A percentile compares a stretch with the other conserved stretches of the same genome.
Evolutionary conservation across 2,329 filamentous ascomycete genomes (phyloP).

Genomic region (Myotisia sp.): DNA sequence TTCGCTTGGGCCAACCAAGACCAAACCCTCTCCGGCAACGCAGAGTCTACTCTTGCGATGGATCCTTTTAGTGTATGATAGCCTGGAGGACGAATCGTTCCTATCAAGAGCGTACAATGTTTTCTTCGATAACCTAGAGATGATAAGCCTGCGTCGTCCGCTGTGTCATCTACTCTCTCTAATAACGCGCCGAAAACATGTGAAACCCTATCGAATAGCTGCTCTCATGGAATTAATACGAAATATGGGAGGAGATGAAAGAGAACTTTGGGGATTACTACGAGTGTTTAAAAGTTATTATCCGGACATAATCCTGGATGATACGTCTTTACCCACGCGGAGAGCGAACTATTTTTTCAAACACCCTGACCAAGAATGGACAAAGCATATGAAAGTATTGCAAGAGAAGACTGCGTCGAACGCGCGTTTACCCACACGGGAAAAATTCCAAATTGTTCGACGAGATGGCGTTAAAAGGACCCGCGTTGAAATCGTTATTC

Average conservation of each 20-base stretch:
- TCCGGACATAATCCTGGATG: conserved; percentile 70
- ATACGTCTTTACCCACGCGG: conserved; percentile 36
- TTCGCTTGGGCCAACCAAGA: conserved; percentile 60
- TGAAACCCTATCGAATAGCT: conserved; percentile 72
- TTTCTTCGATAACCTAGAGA: conserved; percentile 69
- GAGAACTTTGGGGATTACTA: conserved; percentile 56
- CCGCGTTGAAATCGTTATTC: conserved; percentile 42
- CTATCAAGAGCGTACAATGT: conserved; percentile 59
- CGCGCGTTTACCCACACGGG: conserved; percentile 29
- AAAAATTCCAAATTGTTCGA: conserved; percentile 50
- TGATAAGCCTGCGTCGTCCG: conserved; percentile 54
- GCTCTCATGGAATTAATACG: conserved; percentile 43
- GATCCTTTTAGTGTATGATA: conserved; percentile 62
- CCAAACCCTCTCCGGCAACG: conserved; percentile 56
- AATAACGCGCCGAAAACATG: conserved; percentile 67
- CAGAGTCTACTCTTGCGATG: conserved; percentile 62
- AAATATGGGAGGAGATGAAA: conserved; percentile 50
- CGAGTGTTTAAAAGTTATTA: conserved; percentile 85
- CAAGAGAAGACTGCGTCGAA: conserved; percentile 37
- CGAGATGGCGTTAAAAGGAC: conserved; percentile 37
- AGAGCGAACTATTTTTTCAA: conserved; percentile 28
- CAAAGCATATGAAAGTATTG: conserved; percentile 50
- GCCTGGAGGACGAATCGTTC: conserved; percentile 48
- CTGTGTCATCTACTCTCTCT: conserved; percentile 66
- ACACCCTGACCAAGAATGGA: conserved; percentile 67